phyloP scores from a whole-genome alignment of 1,284 basidiomycete species.

The Phellopilus nigrolimitatus region DNA sequence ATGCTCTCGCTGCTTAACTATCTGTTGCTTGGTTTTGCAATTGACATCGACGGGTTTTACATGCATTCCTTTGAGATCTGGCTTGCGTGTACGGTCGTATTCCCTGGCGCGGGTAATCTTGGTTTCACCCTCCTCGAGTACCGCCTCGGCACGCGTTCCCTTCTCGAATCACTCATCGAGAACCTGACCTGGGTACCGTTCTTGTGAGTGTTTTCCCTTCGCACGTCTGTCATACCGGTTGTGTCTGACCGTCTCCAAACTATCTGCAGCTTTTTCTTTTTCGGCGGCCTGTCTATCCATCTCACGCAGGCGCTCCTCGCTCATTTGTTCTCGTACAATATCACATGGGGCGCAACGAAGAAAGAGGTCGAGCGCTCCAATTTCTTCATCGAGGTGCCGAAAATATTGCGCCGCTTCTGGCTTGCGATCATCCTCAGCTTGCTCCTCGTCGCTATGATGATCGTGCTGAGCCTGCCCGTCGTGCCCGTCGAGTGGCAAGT shows the following conservation, averaged over 20 bases:
- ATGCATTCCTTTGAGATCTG: constrained; percentile 72
- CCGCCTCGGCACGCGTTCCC: constrained; percentile 58
- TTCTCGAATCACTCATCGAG: constrained; percentile 52
- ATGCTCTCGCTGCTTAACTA: constrained; percentile 67
- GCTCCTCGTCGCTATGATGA: constrained; percentile 44
- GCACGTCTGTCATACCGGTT: too few species aligned
- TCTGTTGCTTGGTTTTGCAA: constrained; percentile 62
- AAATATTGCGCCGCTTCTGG: constrained; percentile 73
- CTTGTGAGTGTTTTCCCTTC: constrained; percentile 50
- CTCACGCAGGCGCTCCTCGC: constrained; percentile 71
- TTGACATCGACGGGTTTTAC: constrained; percentile 64
- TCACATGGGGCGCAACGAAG: constrained; percentile 75
- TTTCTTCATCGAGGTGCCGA: constrained; percentile 85
- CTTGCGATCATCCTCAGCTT: constrained; percentile 53
- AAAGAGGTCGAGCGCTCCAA: constrained; percentile 81
- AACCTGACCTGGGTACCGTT: constrained; percentile 76
- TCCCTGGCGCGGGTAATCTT: constrained; percentile 68
- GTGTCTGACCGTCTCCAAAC: constrained; percentile 17
- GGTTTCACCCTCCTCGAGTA: constrained; percentile 72
- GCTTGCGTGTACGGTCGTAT: constrained; percentile 73
- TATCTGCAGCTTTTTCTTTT: constrained; percentile 73
- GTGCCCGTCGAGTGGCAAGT: constrained; percentile 63
- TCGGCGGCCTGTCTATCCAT: constrained; percentile 72
- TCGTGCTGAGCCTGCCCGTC: constrained; percentile 46
- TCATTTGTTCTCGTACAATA: constrained; percentile 80